Evolutionary conservation across 352 stramenopile genomes (phyloP).

Genomic region (Pythium brachiatum): DNA sequence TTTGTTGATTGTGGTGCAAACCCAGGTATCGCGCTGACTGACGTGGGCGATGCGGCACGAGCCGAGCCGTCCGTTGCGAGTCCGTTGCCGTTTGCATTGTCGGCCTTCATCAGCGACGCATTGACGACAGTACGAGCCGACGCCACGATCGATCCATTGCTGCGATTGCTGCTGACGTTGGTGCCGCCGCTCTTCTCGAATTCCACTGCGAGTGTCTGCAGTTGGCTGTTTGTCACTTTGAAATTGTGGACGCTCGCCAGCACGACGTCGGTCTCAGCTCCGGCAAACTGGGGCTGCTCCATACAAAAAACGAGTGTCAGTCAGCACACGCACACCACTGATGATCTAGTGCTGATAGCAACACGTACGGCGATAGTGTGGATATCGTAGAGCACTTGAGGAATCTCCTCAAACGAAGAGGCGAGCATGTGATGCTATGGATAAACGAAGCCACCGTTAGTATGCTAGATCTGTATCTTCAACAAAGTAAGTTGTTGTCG

Average conservation of each 20-base stretch:
- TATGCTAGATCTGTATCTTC: background rate
- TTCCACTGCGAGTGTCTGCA: slow-evolving; percentile 13
- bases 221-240: slow-evolving; percentile 29
- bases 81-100: background rate
- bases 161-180: background rate
- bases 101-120: background rate
- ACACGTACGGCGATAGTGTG: slow-evolving; percentile 51
- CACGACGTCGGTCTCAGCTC: slow-evolving; percentile 23
- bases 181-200: slow-evolving; percentile 9
- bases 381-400: slow-evolving; percentile 74
- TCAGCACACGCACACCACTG: no score
- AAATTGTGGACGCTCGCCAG: slow-evolving; percentile 28
- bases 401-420: slow-evolving; percentile 68
- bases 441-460: background rate
- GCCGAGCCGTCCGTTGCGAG: background rate
- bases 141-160: background rate
- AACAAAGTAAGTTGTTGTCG: background rate
- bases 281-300: slow-evolving; percentile 30
- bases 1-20: background rate
- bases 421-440: slow-evolving; percentile 48
- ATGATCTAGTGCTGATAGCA: no score
- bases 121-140: background rate
- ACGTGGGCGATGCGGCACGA: background rate
- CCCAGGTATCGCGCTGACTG: background rate
- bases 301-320: background rate